Evolutionary conservation across 2,329 filamentous ascomycete species (phyloP), one percentile per base, ranked within the genome.

Genomic region (Scedosporium minutisporum): DNA sequence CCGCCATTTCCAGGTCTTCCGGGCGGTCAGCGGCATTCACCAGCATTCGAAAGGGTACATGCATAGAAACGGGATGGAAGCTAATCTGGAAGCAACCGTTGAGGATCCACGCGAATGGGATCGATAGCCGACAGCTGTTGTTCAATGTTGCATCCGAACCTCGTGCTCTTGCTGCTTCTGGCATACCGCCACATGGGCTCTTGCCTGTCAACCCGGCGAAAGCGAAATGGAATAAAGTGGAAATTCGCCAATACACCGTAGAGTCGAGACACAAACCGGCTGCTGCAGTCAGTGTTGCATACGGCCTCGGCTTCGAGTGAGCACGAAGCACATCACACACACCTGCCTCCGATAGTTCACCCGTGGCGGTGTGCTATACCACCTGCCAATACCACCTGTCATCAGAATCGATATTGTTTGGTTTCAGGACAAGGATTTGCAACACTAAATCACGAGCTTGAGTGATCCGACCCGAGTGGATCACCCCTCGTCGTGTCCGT

Each of bases 61-160:
- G 42, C 59, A 61, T 61, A 44, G 59, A 61, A 42, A 46, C 42
- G 59, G 44, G 21, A 18, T 61, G 18, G 59, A 61, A 61, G 23
- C 42, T 29, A 33, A 33, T n/a, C 16, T 61, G 23, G 59, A 51
- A 61, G 23, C 59, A 53, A 25, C 59, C 59, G 27, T 51, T 25
- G 25, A 44, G 27, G 57, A 23, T 58, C 14, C 21, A 57, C 42
- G 44, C 59, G 51, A 29, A 44, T 23, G 51, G 21, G 51, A 23
- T 55, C 21, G 51, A 55, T 53, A 61, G 44, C n/a, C 59, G 59
- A 44, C 59, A 53, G 25, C 21, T 60, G 58, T n/a, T 44, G 42
- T 12, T 21, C 33, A 41, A 41, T 14, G 57, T 29, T 60, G 41
- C 58, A 48, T 58, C 41, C 58, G 41, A 46, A 60, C 25, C 41